A percentile compares a stretch with the other conserved stretches of the same genome.
Evolutionary conservation across 192 early-diverging fungal species (phyloP).

Genomic region (Pilaira anomala): DNA sequence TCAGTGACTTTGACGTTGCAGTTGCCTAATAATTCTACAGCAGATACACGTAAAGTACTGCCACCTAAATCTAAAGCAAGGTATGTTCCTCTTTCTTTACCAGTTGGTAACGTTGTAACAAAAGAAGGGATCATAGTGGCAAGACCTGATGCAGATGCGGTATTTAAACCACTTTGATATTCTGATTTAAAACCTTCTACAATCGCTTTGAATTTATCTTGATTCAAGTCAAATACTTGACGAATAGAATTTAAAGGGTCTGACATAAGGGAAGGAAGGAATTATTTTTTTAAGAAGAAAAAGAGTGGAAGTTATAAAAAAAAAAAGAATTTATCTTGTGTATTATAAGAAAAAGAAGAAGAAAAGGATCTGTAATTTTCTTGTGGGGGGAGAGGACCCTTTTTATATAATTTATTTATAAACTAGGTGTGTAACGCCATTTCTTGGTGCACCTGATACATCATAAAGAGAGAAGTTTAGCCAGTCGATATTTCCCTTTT

Average conservation of each 20-base stretch:
- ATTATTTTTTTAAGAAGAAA: too few relatives aligned
- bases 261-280: neutral
- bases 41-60: constrained; percentile 88
- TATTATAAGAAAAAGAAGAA: too few relatives aligned
- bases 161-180: constrained; percentile 23
- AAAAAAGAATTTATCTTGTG: too few relatives aligned
- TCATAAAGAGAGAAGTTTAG: too few relatives aligned
- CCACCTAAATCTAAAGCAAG: constrained; percentile 94
- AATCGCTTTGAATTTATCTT: constrained; percentile 25
- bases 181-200: constrained; percentile 32
- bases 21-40: constrained; percentile 73
- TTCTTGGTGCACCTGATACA: too few relatives aligned
- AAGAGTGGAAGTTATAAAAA: too few relatives aligned
- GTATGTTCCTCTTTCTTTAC: constrained; percentile 80
- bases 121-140: constrained; percentile 88
- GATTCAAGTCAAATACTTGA: constrained; percentile 16
- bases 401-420: neutral
- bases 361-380: too few relatives aligned
- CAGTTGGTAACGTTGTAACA: constrained; percentile 74
- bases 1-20: constrained; percentile 59
- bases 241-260: constrained; percentile 11
- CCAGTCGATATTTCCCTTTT: too few relatives aligned
- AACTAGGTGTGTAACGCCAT: too few relatives aligned
- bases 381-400: neutral
- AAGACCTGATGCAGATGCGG: constrained; percentile 38